Evolutionary conservation across 1,284 basidiomycete genomes (phyloP), one percentile per base, ranked within the genome.

Genomic region (Coniferiporia weirii): DNA sequence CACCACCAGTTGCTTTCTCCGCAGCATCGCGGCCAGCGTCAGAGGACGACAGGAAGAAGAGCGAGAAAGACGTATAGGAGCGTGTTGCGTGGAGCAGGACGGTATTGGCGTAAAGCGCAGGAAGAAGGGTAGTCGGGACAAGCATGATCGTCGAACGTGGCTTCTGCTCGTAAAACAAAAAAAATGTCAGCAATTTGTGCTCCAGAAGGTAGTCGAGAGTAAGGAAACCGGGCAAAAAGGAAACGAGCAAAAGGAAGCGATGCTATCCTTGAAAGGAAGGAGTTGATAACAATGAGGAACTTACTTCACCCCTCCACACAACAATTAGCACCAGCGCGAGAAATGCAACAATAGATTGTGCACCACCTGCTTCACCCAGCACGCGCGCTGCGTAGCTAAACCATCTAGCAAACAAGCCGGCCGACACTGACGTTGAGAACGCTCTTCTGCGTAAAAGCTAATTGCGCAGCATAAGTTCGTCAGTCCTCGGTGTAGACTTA

Each of bases 31-130:
- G 20, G 45, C 20, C 27, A 27, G 22, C 32, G 19, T 54, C 10
- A 50, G 19, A 12, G 53, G 53, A 17, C n/a, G 22, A 34, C 44
- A 34, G 7, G 20, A 36, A 12, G 40, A 20, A 36, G 13, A 54
- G 20, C 5, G 48, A 38, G 27, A 22, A 45, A 38, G 32, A 22
- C 10, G 27, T n/a, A 32, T 54, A 36, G 17, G 52, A 38, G n/a
- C 50, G 55, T 5, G 43, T 40, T 10, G 54, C 52, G 17, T 57
- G 50, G 32, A 58, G 43, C 47, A 59, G 34, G 17, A 61, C 56
- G 2, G 60, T 61, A 15, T 54, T 61, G 9, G 56, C 60, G 36
- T 61, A 61, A 35, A 61, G 20, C 4, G 44, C 56, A 13, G 60
- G 56, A 22, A 61, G 52, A n/a, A 61, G 34, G n/a, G 54, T 22